Evolutionary conservation across 2,329 filamentous ascomycete species (phyloP), one percentile per base, ranked within the genome.

Genomic region (Colletotrichum chlorophyti): DNA sequence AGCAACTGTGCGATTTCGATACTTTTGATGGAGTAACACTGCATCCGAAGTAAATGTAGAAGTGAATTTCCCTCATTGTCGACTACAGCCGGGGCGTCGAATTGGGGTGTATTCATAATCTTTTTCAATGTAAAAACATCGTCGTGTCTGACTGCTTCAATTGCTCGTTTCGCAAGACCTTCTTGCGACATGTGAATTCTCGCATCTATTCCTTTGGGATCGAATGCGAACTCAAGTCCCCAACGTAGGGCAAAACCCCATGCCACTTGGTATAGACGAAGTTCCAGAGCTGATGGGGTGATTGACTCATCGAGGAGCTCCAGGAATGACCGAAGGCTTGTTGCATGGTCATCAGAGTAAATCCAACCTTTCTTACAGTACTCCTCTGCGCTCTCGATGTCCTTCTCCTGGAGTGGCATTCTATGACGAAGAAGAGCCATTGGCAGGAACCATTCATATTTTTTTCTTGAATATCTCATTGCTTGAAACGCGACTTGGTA

Each of bases 271-370:
- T 3, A 15, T 11, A 49, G 2, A 12, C 11, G n/a, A 21, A 5
- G 32, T 14, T 49, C 0, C 2, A 5, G 14, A 1, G 21, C 0
- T 0, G n/a, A 27, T 3, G 12, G 19, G 9, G n/a, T 0, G n/a
- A 5, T 3, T 6, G 3, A 7, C 1, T 9, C 7, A 5, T 14
- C 15, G 2, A 47, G 43, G 2, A 35, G 5, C 11, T 19, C 2
- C 8, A 47, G 4, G 17, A 47, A 35, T 11, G 10, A 5, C 7
- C 11, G 12, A n/a, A 47, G 1, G 15, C 15, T n/a, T 4, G 3
- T 7, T 14, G 31, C 4, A n/a, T n/a, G n/a, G n/a, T n/a, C n/a
- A n/a, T n/a, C n/a, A n/a, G n/a, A n/a, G n/a, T n/a, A n/a, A n/a
- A n/a, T n/a, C n/a, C n/a, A n/a, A n/a, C n/a, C n/a, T n/a, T n/a